Conservation (phyloP, 2,329 filamentous ascomycete genomes). For the Davidsoniella australis region DNA sequence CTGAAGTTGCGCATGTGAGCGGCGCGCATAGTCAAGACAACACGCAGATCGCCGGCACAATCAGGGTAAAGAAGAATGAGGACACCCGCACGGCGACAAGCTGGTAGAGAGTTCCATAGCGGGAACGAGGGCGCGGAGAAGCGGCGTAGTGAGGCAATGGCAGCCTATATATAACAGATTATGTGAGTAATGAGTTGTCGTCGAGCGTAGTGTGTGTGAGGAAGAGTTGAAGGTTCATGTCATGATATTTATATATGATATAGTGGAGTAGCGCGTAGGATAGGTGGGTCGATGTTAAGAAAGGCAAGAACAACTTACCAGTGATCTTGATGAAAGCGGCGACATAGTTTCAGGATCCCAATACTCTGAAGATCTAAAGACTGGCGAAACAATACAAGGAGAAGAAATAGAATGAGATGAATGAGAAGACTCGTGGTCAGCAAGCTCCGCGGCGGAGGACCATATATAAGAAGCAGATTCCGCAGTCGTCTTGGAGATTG, state of each 20-base stretch:
- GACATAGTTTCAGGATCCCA: constrained; percentile 43
- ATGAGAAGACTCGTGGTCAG: too few relatives aligned
- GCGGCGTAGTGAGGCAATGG: constrained; percentile 41
- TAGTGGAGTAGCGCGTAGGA: background rate
- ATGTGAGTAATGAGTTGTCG: background rate
- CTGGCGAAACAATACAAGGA: too few relatives aligned
- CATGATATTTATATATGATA: background rate
- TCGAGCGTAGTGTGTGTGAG: background rate
- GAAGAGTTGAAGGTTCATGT: background rate
- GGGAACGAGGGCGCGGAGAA: constrained; percentile 44
- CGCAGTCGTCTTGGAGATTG: too few relatives aligned
- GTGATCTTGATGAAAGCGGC: constrained; percentile 34
- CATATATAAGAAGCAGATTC: too few relatives aligned
- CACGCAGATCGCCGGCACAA: constrained; percentile 56
- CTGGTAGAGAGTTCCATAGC: constrained; percentile 42
- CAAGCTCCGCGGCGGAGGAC: too few relatives aligned
- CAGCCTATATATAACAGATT: constrained; percentile 26
- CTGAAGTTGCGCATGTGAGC: constrained; percentile 49
- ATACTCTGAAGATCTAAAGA: constrained; percentile 20
- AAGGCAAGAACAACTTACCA: constrained; percentile 26
- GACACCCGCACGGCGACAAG: constrained; percentile 64
- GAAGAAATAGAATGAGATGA: too few relatives aligned
- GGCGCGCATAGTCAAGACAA: constrained; percentile 53
- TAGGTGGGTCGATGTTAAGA: background rate
- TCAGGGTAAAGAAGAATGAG: constrained; percentile 80